phyloP scores from a whole-genome alignment of 2,329 filamentous ascomycete species.

The Sporothrix variecibatus region DNA sequence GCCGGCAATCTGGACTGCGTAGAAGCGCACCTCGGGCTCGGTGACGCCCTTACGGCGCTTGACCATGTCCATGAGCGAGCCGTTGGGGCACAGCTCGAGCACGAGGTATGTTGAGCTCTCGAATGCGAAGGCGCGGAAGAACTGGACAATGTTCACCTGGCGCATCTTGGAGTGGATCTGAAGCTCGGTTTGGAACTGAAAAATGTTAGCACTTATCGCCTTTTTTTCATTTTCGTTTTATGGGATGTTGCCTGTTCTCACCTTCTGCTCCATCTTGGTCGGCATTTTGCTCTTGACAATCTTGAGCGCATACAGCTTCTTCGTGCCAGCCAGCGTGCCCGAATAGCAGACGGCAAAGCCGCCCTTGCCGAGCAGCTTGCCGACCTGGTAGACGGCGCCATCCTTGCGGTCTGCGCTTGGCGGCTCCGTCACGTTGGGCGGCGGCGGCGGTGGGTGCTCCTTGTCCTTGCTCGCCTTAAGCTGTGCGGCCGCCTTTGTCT shows the following conservation, averaged over 20 bases:
- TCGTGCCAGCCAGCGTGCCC: conserved; percentile 66
- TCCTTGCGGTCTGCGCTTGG: conserved; percentile 68
- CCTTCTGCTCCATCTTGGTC: conserved; percentile 81
- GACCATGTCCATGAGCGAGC: conserved; percentile 96
- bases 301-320: conserved; percentile 73
- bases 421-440: conserved; percentile 60
- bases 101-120: conserved; percentile 89
- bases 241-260: conserved; percentile 37
- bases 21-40: conserved; percentile 90
- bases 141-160: conserved; percentile 93
- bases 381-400: conserved; percentile 73
- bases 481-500: conserved; percentile 55
- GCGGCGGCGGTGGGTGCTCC: conserved; percentile 67
- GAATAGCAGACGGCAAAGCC: conserved; percentile 82
- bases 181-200: conserved; percentile 74
- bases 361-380: conserved; percentile 74
- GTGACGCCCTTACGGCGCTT: conserved; percentile 88
- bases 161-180: conserved; percentile 98
- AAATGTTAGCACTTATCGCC: neutral
- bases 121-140: conserved; percentile 91
- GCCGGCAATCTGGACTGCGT: conserved; percentile 91
- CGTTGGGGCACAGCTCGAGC: conserved; percentile 90
- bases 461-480: conserved; percentile 63
- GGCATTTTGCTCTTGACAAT: conserved; percentile 84
- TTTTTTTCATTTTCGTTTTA: neutral